Evolutionary conservation across 2,329 filamentous ascomycete species (phyloP), one percentile per base, ranked within the genome.

Genomic region (Pseudopithomyces chartarum): DNA sequence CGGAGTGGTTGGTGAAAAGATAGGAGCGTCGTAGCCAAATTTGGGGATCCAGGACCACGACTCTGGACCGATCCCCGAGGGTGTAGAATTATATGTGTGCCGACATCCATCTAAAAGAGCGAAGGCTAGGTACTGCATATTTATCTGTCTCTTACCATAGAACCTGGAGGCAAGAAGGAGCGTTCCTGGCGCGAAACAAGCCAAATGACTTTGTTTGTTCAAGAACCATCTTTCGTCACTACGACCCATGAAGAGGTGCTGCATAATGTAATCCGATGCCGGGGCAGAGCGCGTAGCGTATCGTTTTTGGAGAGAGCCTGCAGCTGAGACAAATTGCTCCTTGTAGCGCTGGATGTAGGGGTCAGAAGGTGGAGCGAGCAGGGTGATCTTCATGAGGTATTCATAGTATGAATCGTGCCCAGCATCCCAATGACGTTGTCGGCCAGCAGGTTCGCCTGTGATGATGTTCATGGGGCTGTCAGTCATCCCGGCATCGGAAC

Each of bases 331-430:
- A 60, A 76, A 78, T 12, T 67, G 64, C 2, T 62, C 54, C 44
- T 66, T 69, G 63, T 78, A 79, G 19, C 55, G 59, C 1, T 52
- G 43, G 2, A 76, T 46, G 36, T 78, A 67, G 11, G 68, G 73
- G 49, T 79, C 76, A 17, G 66, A 59, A 3, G 64, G 66, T 0
- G 74, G 75, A n/a, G 73, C 66, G 3, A 78, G 62, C 13, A 78
- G 58, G 2, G 73, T 72, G 4, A 76, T 73, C 59, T 79, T 79
- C 59, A 78, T 62, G 1, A 79, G 67, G 45, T 78, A 76, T 59
- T 80, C 73, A 54, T 78, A 77, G 61, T 78, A 80, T 40, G 75
- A 77, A 58, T 79, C 78, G 58, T 80, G 78, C 1, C 76, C 77
- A 5, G 68, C 74, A 40, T 80, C 79, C 76, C 78, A 80, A 51